These are phyloP conservation scores for Citeromyces hawaiiensis DNA, from an alignment of 1,139 yeast genomes.

Conservation along the genomic window DNA sequence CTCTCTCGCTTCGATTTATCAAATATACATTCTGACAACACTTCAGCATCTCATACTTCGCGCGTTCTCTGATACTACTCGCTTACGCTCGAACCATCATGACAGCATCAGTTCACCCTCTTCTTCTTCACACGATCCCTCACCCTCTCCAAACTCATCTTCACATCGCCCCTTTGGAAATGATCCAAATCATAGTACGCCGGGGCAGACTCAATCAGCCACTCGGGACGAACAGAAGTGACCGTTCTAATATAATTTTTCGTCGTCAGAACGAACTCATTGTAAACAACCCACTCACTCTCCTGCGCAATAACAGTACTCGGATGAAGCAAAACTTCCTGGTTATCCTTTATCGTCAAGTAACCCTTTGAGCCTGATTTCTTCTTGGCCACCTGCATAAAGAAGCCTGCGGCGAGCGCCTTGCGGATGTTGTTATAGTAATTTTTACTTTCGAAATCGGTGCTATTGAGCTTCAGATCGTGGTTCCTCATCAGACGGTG, in stretches of 20 bases:
- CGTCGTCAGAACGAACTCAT: constrained; percentile 88
- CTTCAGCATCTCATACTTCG: too few relatives aligned
- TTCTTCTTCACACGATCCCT: constrained; percentile 27
- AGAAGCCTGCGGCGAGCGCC: constrained; percentile 87
- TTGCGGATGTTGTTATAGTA: constrained; percentile 69
- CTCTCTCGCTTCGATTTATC: too few relatives aligned
- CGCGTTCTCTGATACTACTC: too few relatives aligned
- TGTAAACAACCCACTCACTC: constrained; percentile 87
- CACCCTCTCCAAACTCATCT: constrained; percentile 63
- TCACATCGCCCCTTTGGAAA: constrained; percentile 75
- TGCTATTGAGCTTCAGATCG: constrained; percentile 60
- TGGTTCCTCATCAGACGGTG: constrained; percentile 71
- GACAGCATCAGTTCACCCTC: constrained; percentile 1
- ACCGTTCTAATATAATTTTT: constrained; percentile 92
- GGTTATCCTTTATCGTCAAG: constrained; percentile 87
- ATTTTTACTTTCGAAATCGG: constrained; percentile 53
- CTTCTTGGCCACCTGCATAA: constrained; percentile 95
- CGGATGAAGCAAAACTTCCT: constrained; percentile 89
- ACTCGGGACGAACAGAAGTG: constrained; percentile 82
- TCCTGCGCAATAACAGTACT: constrained; percentile 79
- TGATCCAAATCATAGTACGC: constrained; percentile 65
- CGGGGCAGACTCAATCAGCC: constrained; percentile 82
- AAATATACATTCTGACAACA: too few relatives aligned
- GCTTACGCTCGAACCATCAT: too few relatives aligned
- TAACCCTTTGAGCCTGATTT: constrained; percentile 65